Base-by-base conservation (phyloP, 2,329 filamentous ascomycete species). In the Gnomoniopsis sp. region DNA sequence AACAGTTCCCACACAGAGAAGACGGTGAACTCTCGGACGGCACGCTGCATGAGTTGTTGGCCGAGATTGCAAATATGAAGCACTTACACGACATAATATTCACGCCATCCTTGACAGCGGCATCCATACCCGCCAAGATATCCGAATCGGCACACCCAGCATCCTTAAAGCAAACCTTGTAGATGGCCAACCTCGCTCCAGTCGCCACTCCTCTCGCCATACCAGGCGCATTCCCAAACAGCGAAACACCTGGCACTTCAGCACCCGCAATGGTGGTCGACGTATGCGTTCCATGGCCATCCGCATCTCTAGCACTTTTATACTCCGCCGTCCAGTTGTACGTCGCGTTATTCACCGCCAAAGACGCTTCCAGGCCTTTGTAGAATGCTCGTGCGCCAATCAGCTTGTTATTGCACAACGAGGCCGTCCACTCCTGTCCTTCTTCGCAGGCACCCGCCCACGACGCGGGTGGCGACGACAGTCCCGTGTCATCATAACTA, bases 321-420 rank as follows among this genome's bases (percentile, higher is more conserved):
- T 56, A 56, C 12, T 46, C 23, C 1, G 43, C 53, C 1, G 53
- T 49, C 12, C 48, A 56, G 7, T 56, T 49, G 23, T 41, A 56
- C 11, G 53, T 48, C 6, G 57, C 41, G 33, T 56, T 58, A 2
- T n/a, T 50, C 11, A 50, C 22, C 14, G 57, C 34, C 30, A 46
- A 57, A 1, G 19, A 53, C 2, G 57, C 47, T 12, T 60, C 62
- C 19, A 60, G 60, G 0, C 51, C 62, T 43, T 57, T 60, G 30
- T 30, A 60, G 26, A 51, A 62, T 23, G 43, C 49, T 22, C 55
- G 56, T 11, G 60, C 62, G 21, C 62, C 62, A 15, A 64, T 52
- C 21, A 64, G 50, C 47, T 64, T 64, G 15, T 52, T 57, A 55
- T 63, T 63, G 36, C 62, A 64, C 30, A 47, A 47, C 2, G 26